Percentiles rank a stretch among this genome's conserved stretches.
Conservation (phyloP, 192 early-diverging fungal genomes). For the Chytriomyces confervae region DNA sequence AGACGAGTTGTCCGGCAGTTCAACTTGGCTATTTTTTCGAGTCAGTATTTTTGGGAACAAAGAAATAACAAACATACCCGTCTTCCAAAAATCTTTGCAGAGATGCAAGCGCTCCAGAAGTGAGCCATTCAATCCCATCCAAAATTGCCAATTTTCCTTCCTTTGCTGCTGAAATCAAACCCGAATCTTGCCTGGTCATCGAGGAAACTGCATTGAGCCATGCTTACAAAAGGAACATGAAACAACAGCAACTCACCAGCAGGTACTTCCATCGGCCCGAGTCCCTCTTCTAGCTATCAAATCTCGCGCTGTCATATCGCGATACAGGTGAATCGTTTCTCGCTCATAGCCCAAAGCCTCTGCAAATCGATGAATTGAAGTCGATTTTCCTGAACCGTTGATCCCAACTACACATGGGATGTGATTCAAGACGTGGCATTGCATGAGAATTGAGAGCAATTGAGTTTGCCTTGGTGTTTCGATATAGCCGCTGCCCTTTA, state of each 20-base stretch:
- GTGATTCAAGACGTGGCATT: conserved; percentile 35
- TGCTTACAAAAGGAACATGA: neutral
- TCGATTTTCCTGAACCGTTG: conserved; percentile 76
- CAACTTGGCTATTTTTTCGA: conserved; percentile 46
- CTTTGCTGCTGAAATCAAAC: conserved; percentile 71
- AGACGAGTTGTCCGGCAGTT: conserved; percentile 69
- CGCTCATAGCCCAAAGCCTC: conserved; percentile 61
- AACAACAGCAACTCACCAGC: conserved; percentile 53
- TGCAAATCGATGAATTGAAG: conserved; percentile 67
- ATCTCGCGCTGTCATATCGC: conserved; percentile 80
- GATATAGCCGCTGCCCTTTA: conserved; percentile 19
- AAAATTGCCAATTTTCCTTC: conserved; percentile 75
- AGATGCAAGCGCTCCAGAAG: conserved; percentile 70
- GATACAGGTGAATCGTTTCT: conserved; percentile 74
- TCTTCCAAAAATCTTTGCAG: conserved; percentile 70
- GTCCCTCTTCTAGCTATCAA: conserved; percentile 75
- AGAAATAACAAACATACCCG: conserved; percentile 27
- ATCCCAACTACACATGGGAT: conserved; percentile 76
- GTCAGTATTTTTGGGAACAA: no score
- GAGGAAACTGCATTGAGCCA: neutral
- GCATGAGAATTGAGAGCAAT: conserved; percentile 40
- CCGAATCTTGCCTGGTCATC: conserved; percentile 54
- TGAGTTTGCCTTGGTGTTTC: conserved; percentile 35
- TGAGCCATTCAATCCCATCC: conserved; percentile 74
- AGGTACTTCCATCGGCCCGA: conserved; percentile 68